Evolutionary conservation across 1,284 basidiomycete genomes (phyloP).

Genomic region (Irpex lacteus): DNA sequence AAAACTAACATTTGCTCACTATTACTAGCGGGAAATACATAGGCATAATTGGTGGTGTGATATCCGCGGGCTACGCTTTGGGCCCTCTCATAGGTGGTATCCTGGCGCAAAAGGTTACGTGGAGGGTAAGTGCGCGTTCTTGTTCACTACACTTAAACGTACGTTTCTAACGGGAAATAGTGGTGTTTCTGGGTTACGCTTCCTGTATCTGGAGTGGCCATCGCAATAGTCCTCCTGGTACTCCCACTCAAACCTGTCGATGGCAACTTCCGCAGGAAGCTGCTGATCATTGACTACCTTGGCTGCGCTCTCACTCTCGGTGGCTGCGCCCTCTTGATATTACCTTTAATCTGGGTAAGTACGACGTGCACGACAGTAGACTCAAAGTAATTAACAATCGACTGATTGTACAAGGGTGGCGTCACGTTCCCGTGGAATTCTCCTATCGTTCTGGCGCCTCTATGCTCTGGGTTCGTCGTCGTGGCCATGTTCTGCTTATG

Average conservation of each 20-base stretch:
- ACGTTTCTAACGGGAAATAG: slow-evolving; percentile 25
- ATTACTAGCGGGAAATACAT: slow-evolving; percentile 57
- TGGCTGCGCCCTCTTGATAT: slow-evolving; percentile 60
- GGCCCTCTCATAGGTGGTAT: slow-evolving; percentile 61
- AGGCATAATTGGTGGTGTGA: slow-evolving; percentile 55
- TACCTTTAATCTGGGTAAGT: slow-evolving; percentile 73
- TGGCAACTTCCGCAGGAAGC: slow-evolving; percentile 58
- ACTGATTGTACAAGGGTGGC: slow-evolving; percentile 47
- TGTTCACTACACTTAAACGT: neutral
- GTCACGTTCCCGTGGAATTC: slow-evolving; percentile 69
- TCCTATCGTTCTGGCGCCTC: slow-evolving; percentile 57
- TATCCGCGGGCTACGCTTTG: slow-evolving; percentile 48
- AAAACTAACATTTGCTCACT: too few relatives aligned
- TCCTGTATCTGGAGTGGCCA: slow-evolving; percentile 51
- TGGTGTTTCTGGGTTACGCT: slow-evolving; percentile 71
- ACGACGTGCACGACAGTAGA: too few relatives aligned
- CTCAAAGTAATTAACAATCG: too few relatives aligned
- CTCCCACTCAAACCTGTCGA: slow-evolving; percentile 65
- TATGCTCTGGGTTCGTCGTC: slow-evolving; percentile 56
- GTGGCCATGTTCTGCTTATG: slow-evolving; percentile 62
- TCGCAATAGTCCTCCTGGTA: slow-evolving; percentile 55
- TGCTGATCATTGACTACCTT: slow-evolving; percentile 67
- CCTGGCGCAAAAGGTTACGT: slow-evolving; percentile 53
- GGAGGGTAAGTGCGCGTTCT: slow-evolving; percentile 45
- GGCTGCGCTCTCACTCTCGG: slow-evolving; percentile 58